Evolutionary conservation across 164 flowering plant species (phyloP).

Genomic region (Macadamia tetraphylla): DNA sequence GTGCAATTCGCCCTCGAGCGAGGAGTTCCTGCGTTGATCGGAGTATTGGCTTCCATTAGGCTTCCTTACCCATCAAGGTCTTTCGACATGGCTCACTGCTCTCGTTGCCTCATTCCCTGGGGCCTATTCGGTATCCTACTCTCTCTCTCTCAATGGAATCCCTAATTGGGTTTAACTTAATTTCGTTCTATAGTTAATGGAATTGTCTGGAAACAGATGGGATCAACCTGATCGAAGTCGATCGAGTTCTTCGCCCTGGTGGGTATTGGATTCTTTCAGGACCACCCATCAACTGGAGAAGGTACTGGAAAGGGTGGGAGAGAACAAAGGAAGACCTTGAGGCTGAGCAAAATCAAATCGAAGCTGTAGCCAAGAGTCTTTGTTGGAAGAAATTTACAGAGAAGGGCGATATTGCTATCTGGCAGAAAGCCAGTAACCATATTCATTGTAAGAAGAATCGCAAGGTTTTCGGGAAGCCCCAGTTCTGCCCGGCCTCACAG

Average conservation of each 20-base stretch:
- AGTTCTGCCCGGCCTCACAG: conserved; percentile 45
- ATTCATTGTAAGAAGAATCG: conserved; percentile 58
- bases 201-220: conserved; percentile 50
- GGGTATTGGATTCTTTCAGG: conserved; percentile 93
- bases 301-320: conserved; percentile 78
- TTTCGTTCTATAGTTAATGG: neutral
- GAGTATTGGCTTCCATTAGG: conserved; percentile 61
- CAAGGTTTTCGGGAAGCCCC: conserved; percentile 53
- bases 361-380: conserved; percentile 54
- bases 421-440: conserved; percentile 92
- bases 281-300: conserved; percentile 84
- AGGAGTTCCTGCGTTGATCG: conserved; percentile 95
- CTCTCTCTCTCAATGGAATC: neutral
- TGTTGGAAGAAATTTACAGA: conserved; percentile 86
- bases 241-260: conserved; percentile 79
- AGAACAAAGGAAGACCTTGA: conserved; percentile 55
- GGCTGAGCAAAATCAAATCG: conserved; percentile 55
- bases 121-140: conserved; percentile 44
- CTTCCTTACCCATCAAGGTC: conserved; percentile 91
- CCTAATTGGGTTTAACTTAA: neutral
- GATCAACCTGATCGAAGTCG: conserved; percentile 71
- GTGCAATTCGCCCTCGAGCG: conserved; percentile 95
- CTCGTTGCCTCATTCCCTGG: conserved; percentile 97
- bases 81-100: conserved; percentile 96
- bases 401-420: conserved; percentile 68